A percentile compares a stretch with the other conserved stretches of the same genome.
These are phyloP conservation scores for Thielaviopsis populi DNA, from an alignment of 2,329 filamentous ascomycete genomes.

Conservation along the genomic window DNA sequence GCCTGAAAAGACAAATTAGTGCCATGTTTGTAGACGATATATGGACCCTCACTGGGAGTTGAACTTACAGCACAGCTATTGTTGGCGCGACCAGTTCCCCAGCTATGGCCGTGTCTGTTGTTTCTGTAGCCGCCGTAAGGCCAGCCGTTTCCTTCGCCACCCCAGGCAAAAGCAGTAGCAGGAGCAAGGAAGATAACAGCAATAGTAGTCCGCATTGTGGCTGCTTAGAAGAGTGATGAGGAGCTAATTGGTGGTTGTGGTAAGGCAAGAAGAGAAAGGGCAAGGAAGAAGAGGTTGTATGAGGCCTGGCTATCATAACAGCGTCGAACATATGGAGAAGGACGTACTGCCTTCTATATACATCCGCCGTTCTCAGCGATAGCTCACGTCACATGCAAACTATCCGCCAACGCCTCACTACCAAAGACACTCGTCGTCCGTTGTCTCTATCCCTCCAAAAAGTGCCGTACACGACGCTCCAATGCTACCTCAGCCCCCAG, in stretches of 20 bases:
- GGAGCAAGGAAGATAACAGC: slow-evolving; percentile 13
- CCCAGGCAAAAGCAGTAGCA: slow-evolving; percentile 10
- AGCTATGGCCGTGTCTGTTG: slow-evolving; percentile 1
- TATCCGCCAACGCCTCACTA: background rate
- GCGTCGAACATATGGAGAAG: background rate
- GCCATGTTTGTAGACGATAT: background rate
- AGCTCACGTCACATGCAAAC: background rate
- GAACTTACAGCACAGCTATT: slow-evolving; percentile 17
- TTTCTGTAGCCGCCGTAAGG: slow-evolving; percentile 12
- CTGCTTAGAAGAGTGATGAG: background rate
- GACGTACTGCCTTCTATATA: background rate
- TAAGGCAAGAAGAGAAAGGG: background rate
- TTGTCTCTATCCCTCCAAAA: background rate
- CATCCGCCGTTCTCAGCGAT: background rate
- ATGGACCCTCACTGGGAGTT: background rate
- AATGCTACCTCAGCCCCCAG: background rate
- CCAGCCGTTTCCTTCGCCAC: slow-evolving; percentile 12
- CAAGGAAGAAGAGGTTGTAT: background rate
- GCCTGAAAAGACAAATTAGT: slow-evolving; percentile 7
- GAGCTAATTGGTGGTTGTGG: background rate
- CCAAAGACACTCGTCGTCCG: background rate
- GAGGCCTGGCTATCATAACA: background rate
- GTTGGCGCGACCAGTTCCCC: slow-evolving; percentile 7
- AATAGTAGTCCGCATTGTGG: slow-evolving; percentile 12
- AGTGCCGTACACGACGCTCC: background rate